These are phyloP conservation scores for Parascedosporium putredinis DNA, from an alignment of 2,329 filamentous ascomycete species.

Conservation along the genomic window DNA sequence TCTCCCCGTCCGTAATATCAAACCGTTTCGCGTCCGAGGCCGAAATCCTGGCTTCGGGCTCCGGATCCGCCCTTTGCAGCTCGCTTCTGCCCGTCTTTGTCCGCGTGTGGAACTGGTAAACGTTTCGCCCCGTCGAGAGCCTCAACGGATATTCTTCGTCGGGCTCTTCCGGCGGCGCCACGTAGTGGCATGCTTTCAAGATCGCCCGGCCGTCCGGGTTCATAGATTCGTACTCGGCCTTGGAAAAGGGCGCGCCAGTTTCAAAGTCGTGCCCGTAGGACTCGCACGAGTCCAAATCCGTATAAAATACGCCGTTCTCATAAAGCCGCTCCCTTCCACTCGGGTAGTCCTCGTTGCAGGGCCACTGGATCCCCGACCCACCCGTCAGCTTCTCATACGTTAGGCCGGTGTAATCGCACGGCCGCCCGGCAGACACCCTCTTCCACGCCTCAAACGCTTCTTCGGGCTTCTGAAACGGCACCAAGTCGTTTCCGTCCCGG, in stretches of 20 bases:
- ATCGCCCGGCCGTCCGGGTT: constrained; percentile 24
- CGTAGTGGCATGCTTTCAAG: constrained; percentile 23
- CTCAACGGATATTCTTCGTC: constrained; percentile 22
- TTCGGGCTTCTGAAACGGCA: constrained; percentile 19
- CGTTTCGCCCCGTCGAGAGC: constrained; percentile 22
- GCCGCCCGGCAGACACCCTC: constrained; percentile 20
- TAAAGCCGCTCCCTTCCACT: constrained; percentile 23
- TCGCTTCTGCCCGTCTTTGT: constrained; percentile 24
- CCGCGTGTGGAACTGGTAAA: constrained; percentile 25
- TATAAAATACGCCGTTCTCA: constrained; percentile 23
- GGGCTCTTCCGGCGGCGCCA: constrained; percentile 18
- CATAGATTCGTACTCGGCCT: constrained; percentile 18
- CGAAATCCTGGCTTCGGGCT: constrained; percentile 20
- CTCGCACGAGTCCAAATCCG: constrained; percentile 24
- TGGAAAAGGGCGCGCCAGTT: constrained; percentile 22
- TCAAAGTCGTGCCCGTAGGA: constrained; percentile 26
- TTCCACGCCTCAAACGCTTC: constrained; percentile 27
- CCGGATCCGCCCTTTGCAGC: constrained; percentile 20
- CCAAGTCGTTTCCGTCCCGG: constrained; percentile 20
- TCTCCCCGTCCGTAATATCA: constrained; percentile 19
- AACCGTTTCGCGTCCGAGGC: constrained; percentile 17
- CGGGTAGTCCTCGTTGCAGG: constrained; percentile 22
- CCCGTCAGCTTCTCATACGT: constrained; percentile 23
- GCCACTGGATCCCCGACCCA: constrained; percentile 26
- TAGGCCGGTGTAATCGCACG: constrained; percentile 23